These are phyloP conservation scores for Quercus robur DNA, from an alignment of 306 rosid genomes.

Conservation along the genomic window DNA sequence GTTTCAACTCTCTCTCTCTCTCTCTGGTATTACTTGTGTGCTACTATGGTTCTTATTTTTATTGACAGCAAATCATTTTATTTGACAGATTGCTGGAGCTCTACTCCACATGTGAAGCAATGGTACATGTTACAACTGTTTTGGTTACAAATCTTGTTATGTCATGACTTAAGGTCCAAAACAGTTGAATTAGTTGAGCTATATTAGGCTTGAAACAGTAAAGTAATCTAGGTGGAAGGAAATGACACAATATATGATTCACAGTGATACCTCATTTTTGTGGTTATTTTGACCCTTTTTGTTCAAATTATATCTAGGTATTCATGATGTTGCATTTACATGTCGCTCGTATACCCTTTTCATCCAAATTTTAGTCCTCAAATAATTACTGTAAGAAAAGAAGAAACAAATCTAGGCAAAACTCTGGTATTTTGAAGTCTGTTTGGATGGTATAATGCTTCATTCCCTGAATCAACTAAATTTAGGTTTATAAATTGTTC, in stretches of 20 bases:
- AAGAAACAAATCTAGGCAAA: not conserved
- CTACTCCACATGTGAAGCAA: constrained; percentile 61
- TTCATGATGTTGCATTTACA: not conserved
- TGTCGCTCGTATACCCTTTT: not conserved
- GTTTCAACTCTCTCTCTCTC: not conserved
- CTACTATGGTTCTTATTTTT: not conserved
- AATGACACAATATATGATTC: not conserved
- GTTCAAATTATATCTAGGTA: not conserved
- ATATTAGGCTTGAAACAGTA: not conserved
- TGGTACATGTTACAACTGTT: constrained; percentile 49
- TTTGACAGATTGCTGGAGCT: constrained; percentile 88
- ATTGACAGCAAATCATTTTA: constrained; percentile 21
- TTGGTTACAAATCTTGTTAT: constrained; percentile 1
- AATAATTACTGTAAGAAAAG: not conserved
- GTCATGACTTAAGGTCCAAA: not conserved
- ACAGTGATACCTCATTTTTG: not conserved
- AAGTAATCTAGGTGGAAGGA: not conserved
- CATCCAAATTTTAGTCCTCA: not conserved
- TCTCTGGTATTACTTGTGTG: not conserved
- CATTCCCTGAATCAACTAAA: not conserved
- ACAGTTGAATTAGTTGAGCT: not conserved
- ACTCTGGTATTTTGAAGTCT: not conserved
- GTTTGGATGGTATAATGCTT: not conserved
- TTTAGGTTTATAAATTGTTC: not conserved
- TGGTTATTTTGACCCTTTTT: not conserved